These are phyloP conservation scores for Trichocladium antarcticum DNA, from an alignment of 495 filamentous ascomycete species.

Conservation along the genomic window DNA sequence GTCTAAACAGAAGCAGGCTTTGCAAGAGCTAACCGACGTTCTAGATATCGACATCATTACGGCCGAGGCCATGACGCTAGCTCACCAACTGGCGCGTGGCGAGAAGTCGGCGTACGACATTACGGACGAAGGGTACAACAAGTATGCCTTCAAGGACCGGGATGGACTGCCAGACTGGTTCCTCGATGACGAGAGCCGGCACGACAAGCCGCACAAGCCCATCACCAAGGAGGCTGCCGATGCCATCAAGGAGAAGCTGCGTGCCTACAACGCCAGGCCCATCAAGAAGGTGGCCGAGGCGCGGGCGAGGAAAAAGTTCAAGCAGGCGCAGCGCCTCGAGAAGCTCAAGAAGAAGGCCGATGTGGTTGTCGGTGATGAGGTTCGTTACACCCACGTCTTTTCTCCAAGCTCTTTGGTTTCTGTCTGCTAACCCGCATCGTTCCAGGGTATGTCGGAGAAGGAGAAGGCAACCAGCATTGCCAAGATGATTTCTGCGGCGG, in stretches of 20 bases:
- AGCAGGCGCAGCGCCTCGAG: conserved; percentile 79
- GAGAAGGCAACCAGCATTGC: conserved; percentile 83
- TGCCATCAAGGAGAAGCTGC: conserved; percentile 91
- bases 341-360: conserved; percentile 93
- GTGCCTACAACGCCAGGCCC: conserved; percentile 87
- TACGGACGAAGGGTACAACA: conserved; percentile 87
- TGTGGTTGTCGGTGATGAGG: conserved; percentile 69
- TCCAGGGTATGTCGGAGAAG: conserved; percentile 66
- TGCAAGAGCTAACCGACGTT: conserved; percentile 22
- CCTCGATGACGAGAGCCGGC: conserved; percentile 77
- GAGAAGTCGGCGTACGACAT: conserved; percentile 66
- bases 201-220: conserved; percentile 74
- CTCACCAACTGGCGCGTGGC: conserved; percentile 79
- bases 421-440: neutral
- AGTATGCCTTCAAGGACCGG: conserved; percentile 75
- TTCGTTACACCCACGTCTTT: conserved; percentile 2
- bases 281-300: conserved; percentile 99
- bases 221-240: conserved; percentile 79
- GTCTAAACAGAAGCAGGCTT: neutral
- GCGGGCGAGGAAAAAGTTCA: conserved; percentile 91
- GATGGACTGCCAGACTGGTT: conserved; percentile 98
- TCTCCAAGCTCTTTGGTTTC: neutral
- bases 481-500: conserved; percentile 68
- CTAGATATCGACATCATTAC: conserved; percentile 95
- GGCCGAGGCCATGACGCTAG: conserved; percentile 97